Evolutionary conservation across 1,284 basidiomycete genomes (phyloP).

Genomic region (Ustilago lituana): DNA sequence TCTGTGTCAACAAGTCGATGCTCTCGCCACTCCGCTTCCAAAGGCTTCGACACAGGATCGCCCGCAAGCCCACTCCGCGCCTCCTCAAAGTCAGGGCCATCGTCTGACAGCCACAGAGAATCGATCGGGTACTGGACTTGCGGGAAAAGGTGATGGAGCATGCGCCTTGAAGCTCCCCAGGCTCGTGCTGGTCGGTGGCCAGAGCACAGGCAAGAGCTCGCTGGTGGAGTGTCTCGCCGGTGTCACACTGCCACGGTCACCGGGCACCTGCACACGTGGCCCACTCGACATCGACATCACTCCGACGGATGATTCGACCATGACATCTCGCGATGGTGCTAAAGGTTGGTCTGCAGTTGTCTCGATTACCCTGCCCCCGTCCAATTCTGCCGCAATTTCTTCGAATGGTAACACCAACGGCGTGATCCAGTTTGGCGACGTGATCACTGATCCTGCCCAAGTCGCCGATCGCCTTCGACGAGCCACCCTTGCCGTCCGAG

Average conservation of each 20-base stretch:
- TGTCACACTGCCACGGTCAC: slow-evolving; percentile 17
- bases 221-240: slow-evolving; percentile 31
- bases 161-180: slow-evolving; percentile 6
- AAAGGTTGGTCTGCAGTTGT: slow-evolving; percentile 8
- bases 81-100: slow-evolving; percentile 7
- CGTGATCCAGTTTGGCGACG: slow-evolving; percentile 13
- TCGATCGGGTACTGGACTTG: too few relatives aligned
- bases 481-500: slow-evolving; percentile 17
- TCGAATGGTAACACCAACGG: background rate
- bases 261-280: slow-evolving; percentile 26
- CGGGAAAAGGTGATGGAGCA: background rate
- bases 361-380: slow-evolving; percentile 3
- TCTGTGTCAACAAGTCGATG: slow-evolving; percentile 17
- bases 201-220: slow-evolving; percentile 30
- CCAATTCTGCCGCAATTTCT: background rate
- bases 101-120: background rate
- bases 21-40: slow-evolving; percentile 13
- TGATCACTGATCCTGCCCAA: slow-evolving; percentile 5
- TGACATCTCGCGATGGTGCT: background rate
- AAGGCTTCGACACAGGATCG: background rate
- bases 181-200: slow-evolving; percentile 21
- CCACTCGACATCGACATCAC: slow-evolving; percentile 30
- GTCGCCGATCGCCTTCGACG: slow-evolving; percentile 28
- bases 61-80: background rate
- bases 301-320: background rate